phyloP scores from a whole-genome alignment of 768 basidiomycete species.

The Kwoniella sp. region DNA sequence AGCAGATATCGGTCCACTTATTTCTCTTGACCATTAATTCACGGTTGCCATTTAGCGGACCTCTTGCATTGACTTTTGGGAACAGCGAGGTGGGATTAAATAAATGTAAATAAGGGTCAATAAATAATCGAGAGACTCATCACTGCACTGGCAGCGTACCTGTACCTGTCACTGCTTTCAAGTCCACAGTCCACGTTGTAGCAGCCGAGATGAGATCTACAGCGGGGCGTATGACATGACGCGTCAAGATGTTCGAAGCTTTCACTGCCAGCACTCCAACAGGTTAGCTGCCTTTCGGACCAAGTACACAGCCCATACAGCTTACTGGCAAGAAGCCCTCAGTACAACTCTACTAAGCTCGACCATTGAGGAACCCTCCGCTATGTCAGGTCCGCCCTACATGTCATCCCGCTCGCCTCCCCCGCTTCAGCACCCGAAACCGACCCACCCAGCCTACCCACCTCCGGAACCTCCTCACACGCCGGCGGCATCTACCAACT shows the following conservation, averaged over 20 bases:
- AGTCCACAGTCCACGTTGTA: background rate
- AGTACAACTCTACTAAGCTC: too few species aligned
- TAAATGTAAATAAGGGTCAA: background rate
- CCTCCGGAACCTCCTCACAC: conserved; percentile 54
- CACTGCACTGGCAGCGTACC: background rate
- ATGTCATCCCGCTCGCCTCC: conserved; percentile 54
- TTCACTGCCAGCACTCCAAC: too few species aligned
- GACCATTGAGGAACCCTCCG: background rate
- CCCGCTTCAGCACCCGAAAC: conserved; percentile 55
- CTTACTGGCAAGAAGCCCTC: too few species aligned
- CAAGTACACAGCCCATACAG: too few species aligned
- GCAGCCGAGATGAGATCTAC: background rate
- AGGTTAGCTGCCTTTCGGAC: too few species aligned
- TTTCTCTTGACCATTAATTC: too few species aligned
- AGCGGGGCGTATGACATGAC: conserved; percentile 1
- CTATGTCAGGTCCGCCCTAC: conserved; percentile 43
- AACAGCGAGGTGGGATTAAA: conserved; percentile 11
- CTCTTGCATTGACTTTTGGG: too few species aligned
- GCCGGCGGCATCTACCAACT: conserved; percentile 44
- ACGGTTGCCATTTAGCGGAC: too few species aligned
- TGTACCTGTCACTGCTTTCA: too few species aligned
- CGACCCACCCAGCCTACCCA: conserved; percentile 55
- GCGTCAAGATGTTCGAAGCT: conserved; percentile 9
- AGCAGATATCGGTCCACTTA: too few species aligned
- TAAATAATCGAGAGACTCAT: conserved; percentile 6